phyloP scores from a whole-genome alignment of 768 basidiomycete species.

The Mycena rosella region DNA sequence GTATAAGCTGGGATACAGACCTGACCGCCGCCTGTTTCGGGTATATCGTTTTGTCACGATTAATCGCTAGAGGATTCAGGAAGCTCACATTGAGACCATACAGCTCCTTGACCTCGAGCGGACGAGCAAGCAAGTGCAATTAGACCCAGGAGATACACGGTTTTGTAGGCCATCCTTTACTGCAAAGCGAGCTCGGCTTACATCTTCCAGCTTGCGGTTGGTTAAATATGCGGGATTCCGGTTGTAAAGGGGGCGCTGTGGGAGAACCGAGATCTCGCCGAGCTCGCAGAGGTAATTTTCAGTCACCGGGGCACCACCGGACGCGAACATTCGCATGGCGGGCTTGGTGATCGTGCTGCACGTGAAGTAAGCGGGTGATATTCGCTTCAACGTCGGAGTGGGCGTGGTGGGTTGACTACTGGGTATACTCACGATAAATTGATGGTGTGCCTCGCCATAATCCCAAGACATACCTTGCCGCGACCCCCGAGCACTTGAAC shows the following conservation, averaged over 20 bases:
- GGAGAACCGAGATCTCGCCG: conserved; percentile 26
- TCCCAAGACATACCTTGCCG: too few relatives aligned
- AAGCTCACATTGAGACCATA: conserved; percentile 22
- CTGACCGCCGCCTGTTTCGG: conserved; percentile 19
- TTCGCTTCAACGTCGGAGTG: conserved; percentile 50
- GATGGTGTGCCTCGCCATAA: too few relatives aligned
- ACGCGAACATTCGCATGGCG: not conserved
- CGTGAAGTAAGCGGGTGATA: conserved; percentile 41
- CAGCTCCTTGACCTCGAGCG: conserved; percentile 36
- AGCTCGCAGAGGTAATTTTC: conserved; percentile 13
- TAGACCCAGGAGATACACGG: conserved; percentile 30
- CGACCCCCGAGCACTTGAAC: too few relatives aligned
- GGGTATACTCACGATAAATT: not conserved
- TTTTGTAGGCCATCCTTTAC: conserved; percentile 35
- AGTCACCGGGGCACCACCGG: conserved; percentile 25
- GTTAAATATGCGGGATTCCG: conserved; percentile 9
- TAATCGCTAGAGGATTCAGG: not conserved
- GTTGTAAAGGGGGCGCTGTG: not conserved
- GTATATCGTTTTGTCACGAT: not conserved
- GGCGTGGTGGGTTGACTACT: not conserved
- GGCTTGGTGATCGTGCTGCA: conserved; percentile 12
- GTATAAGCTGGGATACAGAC: not conserved
- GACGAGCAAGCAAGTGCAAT: conserved; percentile 25
- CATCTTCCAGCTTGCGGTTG: not conserved
- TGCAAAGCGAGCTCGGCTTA: not conserved